A percentile compares a stretch with the other conserved stretches of the same genome.
Evolutionary conservation across 192 early-diverging fungal species (phyloP).

Genomic region (Nowakowskiella sp.): DNA sequence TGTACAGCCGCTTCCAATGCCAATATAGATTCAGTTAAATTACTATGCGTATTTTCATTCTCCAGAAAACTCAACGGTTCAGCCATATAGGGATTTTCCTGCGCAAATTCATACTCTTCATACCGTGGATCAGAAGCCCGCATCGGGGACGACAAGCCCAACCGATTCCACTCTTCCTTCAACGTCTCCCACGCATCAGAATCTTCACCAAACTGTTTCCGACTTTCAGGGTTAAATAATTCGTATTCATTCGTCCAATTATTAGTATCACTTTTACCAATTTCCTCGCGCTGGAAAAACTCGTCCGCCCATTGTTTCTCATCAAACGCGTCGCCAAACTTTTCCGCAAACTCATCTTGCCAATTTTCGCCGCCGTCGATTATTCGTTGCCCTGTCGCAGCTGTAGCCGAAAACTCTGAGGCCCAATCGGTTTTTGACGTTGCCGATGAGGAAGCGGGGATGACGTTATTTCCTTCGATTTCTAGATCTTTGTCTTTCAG

Average conservation of each 20-base stretch:
- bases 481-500: conserved; percentile 79
- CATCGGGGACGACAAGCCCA: conserved; percentile 21
- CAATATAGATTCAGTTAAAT: conserved; percentile 80
- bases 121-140: conserved; percentile 41
- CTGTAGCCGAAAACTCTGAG: background rate
- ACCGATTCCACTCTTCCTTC: conserved; percentile 60
- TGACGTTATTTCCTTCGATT: conserved; percentile 85
- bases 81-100: conserved; percentile 62
- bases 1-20: conserved; percentile 86
- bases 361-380: conserved; percentile 25
- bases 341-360: conserved; percentile 16
- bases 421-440: background rate
- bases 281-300: conserved; percentile 46
- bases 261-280: conserved; percentile 7
- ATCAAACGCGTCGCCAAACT: conserved; percentile 19
- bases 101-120: conserved; percentile 61
- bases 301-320: conserved; percentile 54
- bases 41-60: conserved; percentile 39
- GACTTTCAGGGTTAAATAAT: conserved; percentile 6
- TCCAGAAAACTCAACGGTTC: conserved; percentile 12
- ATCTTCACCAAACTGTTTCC: background rate
- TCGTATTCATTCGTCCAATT: conserved; percentile 24
- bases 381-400: conserved; percentile 31
- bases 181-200: conserved; percentile 12
- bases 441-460: conserved; percentile 14